Evolutionary conservation across 2,329 filamentous ascomycete species (phyloP), one percentile per base, ranked within the genome.

Genomic region (Trichoderma gracile): DNA sequence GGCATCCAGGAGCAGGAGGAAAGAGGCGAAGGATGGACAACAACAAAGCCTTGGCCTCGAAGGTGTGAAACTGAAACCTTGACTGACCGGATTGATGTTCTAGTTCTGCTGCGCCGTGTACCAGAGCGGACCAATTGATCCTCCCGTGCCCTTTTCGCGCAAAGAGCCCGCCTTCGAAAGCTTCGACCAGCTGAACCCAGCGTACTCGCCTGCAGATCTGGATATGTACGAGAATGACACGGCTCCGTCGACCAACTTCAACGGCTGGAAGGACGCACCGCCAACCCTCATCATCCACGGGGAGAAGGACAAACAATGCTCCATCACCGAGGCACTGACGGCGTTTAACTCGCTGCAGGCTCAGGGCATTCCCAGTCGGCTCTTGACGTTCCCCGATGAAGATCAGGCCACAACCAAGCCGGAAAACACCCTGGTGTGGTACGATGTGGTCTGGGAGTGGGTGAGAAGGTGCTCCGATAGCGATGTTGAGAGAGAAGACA

Each of bases 261-360:
- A 79, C 17, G 81, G 89, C 65, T 93, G 89, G 88, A 75, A 79
- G 5, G 88, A 71, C 68, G 77, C 77, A 15, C 76, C 89, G 1
- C 90, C 90, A 6, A 89, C 91, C 69, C 79, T 93, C 45, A 82
- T 93, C 65, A 87, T 93, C 45, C 90, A 92, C 76, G 88, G 83
- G 68, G 86, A 89, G 67, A 79, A 86, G 49, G 90, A 93, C 72
- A 91, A 89, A 69, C 81, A 89, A 7, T 74, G 71, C 59, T 73
- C 76, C 5, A 66, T 78, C 5, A 76, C 76, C 0, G 76, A 79
- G 72, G 90, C 90, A 0, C 75, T 93, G 30, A 84, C 88, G 0
- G 84, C 87, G 0, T 93, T 93, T 75, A 90, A 92, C 67, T 84
- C 89, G 1, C 78, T 93, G 27, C 89, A 93, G 76, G 82, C 83